These are phyloP conservation scores for Backusella morwellensis DNA, from an alignment of 192 early-diverging fungal species.

Conservation along the genomic window DNA sequence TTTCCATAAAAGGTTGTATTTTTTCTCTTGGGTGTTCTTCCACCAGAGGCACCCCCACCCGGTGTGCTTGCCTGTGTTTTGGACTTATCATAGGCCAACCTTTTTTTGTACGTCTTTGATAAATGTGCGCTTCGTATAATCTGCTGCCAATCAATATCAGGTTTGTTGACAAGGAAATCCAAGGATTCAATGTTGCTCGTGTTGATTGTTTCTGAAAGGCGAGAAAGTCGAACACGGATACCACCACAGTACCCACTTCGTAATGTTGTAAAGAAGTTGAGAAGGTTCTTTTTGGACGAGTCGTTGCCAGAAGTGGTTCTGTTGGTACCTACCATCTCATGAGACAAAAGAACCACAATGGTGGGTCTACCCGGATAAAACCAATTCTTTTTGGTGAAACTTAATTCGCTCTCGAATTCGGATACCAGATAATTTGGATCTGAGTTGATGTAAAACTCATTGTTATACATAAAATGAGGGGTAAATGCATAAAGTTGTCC, in stretches of 20 bases:
- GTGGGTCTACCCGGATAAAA: conserved; percentile 73
- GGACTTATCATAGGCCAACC: conserved; percentile 44
- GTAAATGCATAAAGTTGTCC: conserved; percentile 81
- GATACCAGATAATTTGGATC: conserved; percentile 83
- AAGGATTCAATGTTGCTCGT: conserved; percentile 77
- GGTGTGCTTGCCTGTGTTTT: conserved; percentile 49
- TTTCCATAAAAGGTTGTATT: conserved; percentile 15
- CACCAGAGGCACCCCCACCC: conserved; percentile 22
- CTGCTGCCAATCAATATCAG: conserved; percentile 51
- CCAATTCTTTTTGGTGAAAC: conserved; percentile 74
- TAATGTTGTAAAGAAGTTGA: conserved; percentile 81
- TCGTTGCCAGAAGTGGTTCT: conserved; percentile 21
- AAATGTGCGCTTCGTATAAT: conserved; percentile 45
- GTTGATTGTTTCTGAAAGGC: conserved; percentile 71
- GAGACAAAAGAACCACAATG: conserved; percentile 68
- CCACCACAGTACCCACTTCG: conserved; percentile 59
- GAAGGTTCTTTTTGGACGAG: conserved; percentile 54
- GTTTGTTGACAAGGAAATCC: conserved; percentile 72
- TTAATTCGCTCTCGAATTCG: conserved; percentile 71
- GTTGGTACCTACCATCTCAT: conserved; percentile 69
- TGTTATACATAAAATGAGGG: conserved; percentile 83
- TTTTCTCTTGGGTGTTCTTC: conserved; percentile 22
- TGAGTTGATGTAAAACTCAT: conserved; percentile 80
- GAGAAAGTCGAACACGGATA: conserved; percentile 70
- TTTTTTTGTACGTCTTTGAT: conserved; percentile 33